Evolutionary conservation across 2,329 filamentous ascomycete genomes (phyloP), one percentile per base, ranked within the genome.

Genomic region (Paramyrothecium sp.): DNA sequence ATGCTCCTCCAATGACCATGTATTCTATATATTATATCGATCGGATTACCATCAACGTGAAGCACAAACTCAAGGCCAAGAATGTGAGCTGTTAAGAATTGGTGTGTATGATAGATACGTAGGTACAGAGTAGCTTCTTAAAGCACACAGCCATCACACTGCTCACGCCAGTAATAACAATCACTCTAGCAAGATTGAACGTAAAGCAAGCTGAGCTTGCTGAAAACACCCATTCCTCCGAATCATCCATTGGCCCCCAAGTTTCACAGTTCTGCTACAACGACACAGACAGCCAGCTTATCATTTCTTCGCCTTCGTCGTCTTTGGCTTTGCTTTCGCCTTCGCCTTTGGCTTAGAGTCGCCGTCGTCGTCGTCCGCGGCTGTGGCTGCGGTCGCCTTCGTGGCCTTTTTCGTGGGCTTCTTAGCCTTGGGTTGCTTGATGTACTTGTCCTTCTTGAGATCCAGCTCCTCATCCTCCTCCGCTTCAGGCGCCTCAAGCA

Each of bases 371-470:
- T 77, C 80, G 1, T 79, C 80, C 20, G 79, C 80, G 19, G 75
- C 77, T 7, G 82, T 81, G n/a, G 78, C 79, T 13, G 76, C 75
- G 48, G 71, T 73, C 33, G 73, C 75, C 56, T 80, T 80, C 49
- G 59, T 74, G 1, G 72, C 60, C 62, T 77, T 78, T 67, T 78
- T 79, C n/a, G 73, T 68, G 7, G 67, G 44, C 70, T 85, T 84
- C 68, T 85, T 86, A 4, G 74, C 86, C 81, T 97, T 97, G 13
- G 94, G 91, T 69, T 89, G 84, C 73, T 95, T 96, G 71, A 98
- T 93, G 68, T 96, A 97, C 74, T 97, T 98, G 75, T 99, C 95
- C 70, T 94, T 96, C 68, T 89, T 92, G 54, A 98, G 73, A 70
- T 96, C 92, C n/a, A 87, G 77, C 54, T 92, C 90, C 13, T 91